Evolutionary conservation across 345 rosid genomes (phyloP).

Genomic region (Corchorus olitorius): DNA sequence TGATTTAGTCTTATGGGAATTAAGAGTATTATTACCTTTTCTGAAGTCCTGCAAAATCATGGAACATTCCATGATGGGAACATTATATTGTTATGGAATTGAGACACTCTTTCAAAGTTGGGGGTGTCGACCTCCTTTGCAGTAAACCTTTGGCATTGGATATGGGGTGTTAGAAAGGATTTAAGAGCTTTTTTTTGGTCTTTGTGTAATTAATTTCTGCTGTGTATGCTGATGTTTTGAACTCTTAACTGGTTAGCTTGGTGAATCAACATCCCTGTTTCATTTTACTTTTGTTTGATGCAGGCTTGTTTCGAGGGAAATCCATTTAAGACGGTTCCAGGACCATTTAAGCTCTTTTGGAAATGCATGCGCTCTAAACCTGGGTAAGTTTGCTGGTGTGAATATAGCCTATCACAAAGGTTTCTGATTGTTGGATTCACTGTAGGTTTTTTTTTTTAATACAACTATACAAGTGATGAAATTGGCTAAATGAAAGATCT

Average conservation of each 20-base stretch:
- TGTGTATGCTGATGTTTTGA: too few species aligned
- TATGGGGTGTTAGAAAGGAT: not conserved
- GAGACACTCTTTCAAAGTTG: not conserved
- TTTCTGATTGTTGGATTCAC: not conserved
- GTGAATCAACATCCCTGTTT: too few species aligned
- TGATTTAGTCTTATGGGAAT: not conserved
- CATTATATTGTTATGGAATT: too few species aligned
- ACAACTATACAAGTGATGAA: not conserved
- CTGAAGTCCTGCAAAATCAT: not conserved
- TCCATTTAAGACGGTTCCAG: slow-evolving; percentile 97
- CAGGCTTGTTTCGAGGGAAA: slow-evolving; percentile 98
- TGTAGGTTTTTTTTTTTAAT: slow-evolving; percentile 1
- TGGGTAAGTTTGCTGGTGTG: slow-evolving; percentile 52
- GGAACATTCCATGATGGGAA: not conserved
- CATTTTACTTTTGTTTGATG: slow-evolving; percentile 9
- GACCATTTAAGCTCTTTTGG: slow-evolving; percentile 93
- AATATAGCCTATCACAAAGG: not conserved
- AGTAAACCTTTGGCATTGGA: not conserved
- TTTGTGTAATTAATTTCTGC: not conserved
- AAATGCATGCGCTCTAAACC: slow-evolving; percentile 96
- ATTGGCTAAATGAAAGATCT: slow-evolving; percentile 13
- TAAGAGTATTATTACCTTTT: not conserved
- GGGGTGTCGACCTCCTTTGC: not conserved
- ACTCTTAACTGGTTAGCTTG: too few species aligned
- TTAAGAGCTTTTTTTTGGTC: not conserved